phyloP scores from a whole-genome alignment of 2,329 filamentous ascomycete species.

The Colletotrichum sp. region DNA sequence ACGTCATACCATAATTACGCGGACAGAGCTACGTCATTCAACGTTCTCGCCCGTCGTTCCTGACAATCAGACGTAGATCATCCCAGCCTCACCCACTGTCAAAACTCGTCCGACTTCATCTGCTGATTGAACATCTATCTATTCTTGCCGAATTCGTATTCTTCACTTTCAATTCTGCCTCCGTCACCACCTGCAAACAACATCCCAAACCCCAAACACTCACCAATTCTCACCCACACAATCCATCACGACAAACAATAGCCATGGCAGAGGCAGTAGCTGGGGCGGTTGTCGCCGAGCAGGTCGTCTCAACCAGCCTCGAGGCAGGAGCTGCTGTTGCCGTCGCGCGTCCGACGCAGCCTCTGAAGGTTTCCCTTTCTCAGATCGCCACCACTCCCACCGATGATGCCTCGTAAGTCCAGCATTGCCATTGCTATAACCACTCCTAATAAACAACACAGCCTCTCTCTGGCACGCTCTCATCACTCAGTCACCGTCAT shows the following conservation, averaged over 20 bases:
- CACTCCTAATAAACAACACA: conserved; percentile 1
- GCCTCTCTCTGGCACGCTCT: conserved; percentile 47
- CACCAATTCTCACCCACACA: not conserved
- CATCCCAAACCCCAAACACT: not conserved
- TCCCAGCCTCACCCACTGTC: not conserved
- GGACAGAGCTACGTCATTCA: conserved; percentile 16
- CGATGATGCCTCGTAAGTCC: conserved; percentile 31
- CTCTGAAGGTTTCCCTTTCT: conserved; percentile 54
- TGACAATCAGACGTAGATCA: not conserved
- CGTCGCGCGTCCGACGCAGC: conserved; percentile 55
- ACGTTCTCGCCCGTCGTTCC: not conserved
- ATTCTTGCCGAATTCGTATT: not conserved
- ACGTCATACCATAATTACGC: conserved; percentile 6
- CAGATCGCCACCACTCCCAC: conserved; percentile 45
- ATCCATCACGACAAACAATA: not conserved
- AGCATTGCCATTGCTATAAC: not conserved
- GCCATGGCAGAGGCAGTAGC: conserved; percentile 43
- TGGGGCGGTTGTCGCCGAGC: conserved; percentile 42
- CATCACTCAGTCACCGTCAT: conserved; percentile 58
- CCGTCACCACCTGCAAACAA: not conserved
- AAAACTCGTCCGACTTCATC: not conserved
- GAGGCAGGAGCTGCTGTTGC: conserved; percentile 46
- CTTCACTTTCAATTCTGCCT: not conserved
- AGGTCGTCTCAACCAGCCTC: conserved; percentile 43
- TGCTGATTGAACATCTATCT: not conserved